Percentiles rank a stretch among this genome's conserved stretches.
Evolutionary conservation across 1,284 basidiomycete genomes (phyloP).

Genomic region (Sporisorium exsertum): DNA sequence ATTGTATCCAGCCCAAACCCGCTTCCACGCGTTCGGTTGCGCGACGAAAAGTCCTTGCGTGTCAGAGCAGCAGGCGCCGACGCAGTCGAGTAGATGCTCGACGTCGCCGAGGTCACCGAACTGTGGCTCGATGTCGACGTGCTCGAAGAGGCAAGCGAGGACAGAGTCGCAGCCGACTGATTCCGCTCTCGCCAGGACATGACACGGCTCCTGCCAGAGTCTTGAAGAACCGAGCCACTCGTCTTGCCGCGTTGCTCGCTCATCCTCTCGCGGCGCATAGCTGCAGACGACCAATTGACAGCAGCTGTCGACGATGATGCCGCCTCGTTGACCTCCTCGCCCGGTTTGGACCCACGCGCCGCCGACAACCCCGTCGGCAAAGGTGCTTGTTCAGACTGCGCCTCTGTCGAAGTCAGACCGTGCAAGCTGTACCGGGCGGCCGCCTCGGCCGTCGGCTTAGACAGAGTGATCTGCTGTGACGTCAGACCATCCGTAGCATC

Average conservation of each 20-base stretch:
- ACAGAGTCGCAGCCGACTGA: constrained; percentile 43
- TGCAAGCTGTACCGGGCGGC: constrained; percentile 41
- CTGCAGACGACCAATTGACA: constrained; percentile 52
- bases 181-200: constrained; percentile 59
- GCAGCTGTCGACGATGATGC: not conserved
- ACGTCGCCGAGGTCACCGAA: constrained; percentile 43
- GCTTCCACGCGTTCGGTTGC: constrained; percentile 28
- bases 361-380: not conserved
- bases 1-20: constrained; percentile 54
- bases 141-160: constrained; percentile 37
- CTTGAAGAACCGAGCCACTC: constrained; percentile 19
- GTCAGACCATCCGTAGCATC: constrained; percentile 21
- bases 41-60: constrained; percentile 38
- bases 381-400: not conserved
- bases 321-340: constrained; percentile 8
- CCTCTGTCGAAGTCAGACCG: constrained; percentile 16
- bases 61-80: constrained; percentile 55
- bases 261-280: constrained; percentile 53
- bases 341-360: not conserved
- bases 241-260: constrained; percentile 40
- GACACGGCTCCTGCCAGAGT: constrained; percentile 43
- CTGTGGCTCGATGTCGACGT: constrained; percentile 39
- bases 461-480: constrained; percentile 28
- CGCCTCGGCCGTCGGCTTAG: constrained; percentile 46
- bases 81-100: constrained; percentile 57